Base-by-base conservation (phyloP, 1,139 yeast species). In the Candida frijolesensis region DNA sequence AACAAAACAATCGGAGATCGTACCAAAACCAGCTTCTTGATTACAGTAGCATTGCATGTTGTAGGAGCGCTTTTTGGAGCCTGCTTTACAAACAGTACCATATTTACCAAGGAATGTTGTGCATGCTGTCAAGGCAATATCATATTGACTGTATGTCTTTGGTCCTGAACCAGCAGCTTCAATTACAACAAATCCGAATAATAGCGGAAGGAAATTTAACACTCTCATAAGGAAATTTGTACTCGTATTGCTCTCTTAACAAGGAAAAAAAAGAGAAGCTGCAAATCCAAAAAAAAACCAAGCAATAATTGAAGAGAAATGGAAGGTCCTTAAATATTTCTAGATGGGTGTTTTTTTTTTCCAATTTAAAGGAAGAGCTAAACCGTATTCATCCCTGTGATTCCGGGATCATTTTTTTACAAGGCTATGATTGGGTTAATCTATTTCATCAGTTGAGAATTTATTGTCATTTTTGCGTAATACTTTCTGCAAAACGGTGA, bases 1-100 rank as follows among this genome's bases (percentile, higher is more conserved):
- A 15, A 56, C 55, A 16, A 57, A 49, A 52, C 61, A 64, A 39
- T 61, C 60, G 9, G 62, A 44, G 14, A 63, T 32, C 16, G 62
- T 57, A 8, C 63, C 66, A 42, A 64, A 61, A 1, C 64, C 65
- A 32, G 57, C 45, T 11, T 52, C 54, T 15, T 44, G 49, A 15
- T 46, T 43, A 54, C 68, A 64, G 27, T 50, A 59, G 45, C 68
- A 64, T 7, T 42, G 16, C 29, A 35, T 45, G 41, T 51, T 45
- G 30, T 38, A 29, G 10, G 19, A 2, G 32, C 43, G 29, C 44
- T 51, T 47, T 5, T 40, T 39, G 4, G 34, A 37, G 22, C 41
- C 15, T 1, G 53, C 8, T 15, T 9, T 16, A 51, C 57, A 54
- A n/a, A 54, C 56, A 7, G 49, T 16, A 33, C 41, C 37, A 19